Base-by-base conservation (phyloP, 2,329 filamentous ascomycete genomes). In the Aspergillus oerlinghausenensis region DNA sequence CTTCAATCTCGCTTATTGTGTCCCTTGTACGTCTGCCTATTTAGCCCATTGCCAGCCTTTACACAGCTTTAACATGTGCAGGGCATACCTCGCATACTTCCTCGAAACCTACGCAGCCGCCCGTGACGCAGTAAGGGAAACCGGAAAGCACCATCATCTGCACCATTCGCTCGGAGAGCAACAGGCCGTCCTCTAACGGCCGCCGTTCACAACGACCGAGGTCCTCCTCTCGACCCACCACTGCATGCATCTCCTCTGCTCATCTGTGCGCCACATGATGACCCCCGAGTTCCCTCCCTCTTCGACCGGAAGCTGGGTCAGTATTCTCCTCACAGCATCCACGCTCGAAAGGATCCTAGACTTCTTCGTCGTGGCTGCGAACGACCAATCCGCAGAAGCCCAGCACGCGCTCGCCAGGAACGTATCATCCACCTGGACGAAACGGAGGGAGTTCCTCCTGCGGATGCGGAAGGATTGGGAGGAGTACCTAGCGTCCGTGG, bases 31-130 rank as follows among this genome's bases (percentile, higher is more conserved):
- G 60, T 48, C 1, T 26, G 10, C 6, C 21, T 51, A 8, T 8
- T 8, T 35, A 11, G 49, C 25, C 10, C n/a, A 11, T 14, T 32
- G 29, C 11, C 29, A 32, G 10, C 11, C 29, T 14, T 32, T 32
- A 14, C 29, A 5, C 11, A 32, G 2, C 0, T 14, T 14, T 21
- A 49, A 43, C n/a, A 10, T n/a, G 23, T 6, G 8, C 45, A 69
- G 66, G 35, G 61, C 66, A 45, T 64, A 68, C 14, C 59, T 61
- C 1, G 57, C 65, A 19, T 65, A 65, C 55, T 69, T 69, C 52
- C 62, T 69, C 3, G 66, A 69, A 52, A 59, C 60, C n/a, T 55
- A 48, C 28, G 61, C 62, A 47, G 38, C 51, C 29, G n/a, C 54
- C 17, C 7, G 51, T 21, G 45, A 23, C 32, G 50, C 49, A 10